Conservation (phyloP, 257 asterid species). For the Capsicum rhomboideum region DNA sequence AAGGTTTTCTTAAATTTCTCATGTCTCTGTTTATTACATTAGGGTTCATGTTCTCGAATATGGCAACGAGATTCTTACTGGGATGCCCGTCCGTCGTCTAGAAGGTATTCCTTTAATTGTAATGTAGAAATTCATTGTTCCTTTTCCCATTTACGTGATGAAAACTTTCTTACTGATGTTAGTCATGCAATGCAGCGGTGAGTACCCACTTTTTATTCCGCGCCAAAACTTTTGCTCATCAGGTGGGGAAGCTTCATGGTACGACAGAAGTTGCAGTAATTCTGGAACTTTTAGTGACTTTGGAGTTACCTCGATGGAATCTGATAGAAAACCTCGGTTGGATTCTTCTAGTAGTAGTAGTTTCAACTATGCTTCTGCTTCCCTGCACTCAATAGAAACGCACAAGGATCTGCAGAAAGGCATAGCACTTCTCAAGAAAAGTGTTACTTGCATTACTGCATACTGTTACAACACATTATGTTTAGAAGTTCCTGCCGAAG, state of each 20-base stretch:
- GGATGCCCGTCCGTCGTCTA: slow-evolving; percentile 96
- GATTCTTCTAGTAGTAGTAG: slow-evolving; percentile 70
- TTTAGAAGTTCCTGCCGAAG: slow-evolving; percentile 75
- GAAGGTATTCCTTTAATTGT: slow-evolving; percentile 49
- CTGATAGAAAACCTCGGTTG: slow-evolving; percentile 69
- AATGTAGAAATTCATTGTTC: background rate
- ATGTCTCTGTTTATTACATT: slow-evolving; percentile 10
- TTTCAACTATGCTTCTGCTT: slow-evolving; percentile 70
- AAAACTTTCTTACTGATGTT: background rate
- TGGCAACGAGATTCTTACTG: slow-evolving; percentile 97
- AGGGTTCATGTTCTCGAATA: slow-evolving; percentile 98
- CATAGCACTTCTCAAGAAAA: slow-evolving; percentile 94
- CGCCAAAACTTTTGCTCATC: slow-evolving; percentile 79
- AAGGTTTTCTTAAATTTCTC: background rate
- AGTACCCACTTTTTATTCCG: slow-evolving; percentile 90
- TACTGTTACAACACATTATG: slow-evolving; percentile 66
- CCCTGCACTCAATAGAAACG: slow-evolving; percentile 71
- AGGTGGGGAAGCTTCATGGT: slow-evolving; percentile 90
- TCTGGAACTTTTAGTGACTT: slow-evolving; percentile 87
- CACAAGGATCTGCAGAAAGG: slow-evolving; percentile 99
- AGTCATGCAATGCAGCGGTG: slow-evolving; percentile 44
- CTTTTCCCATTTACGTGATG: background rate
- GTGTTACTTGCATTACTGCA: slow-evolving; percentile 91
- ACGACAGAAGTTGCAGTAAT: slow-evolving; percentile 88
- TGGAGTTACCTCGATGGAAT: slow-evolving; percentile 90